Conservation (phyloP, 495 filamentous ascomycete genomes). For the Trichocladium uniseriatum region DNA sequence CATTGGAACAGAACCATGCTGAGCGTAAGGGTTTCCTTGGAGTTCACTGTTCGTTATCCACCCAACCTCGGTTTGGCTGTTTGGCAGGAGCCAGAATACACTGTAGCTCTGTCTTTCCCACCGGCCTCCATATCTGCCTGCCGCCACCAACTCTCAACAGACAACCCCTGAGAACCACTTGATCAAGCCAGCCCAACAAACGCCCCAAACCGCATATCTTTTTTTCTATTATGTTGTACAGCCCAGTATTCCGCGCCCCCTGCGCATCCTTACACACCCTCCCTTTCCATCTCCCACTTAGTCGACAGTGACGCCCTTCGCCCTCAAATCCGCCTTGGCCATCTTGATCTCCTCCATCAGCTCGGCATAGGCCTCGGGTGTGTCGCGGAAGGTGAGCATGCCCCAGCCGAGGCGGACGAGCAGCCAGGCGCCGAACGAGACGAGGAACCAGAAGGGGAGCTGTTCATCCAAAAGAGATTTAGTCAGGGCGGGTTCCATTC, state of each 20-base stretch:
- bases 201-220: neutral
- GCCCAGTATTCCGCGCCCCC: neutral
- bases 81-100: no score
- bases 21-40: no score
- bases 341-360: conserved; percentile 71
- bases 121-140: no score
- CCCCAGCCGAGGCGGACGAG: conserved; percentile 85
- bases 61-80: no score
- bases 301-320: conserved; percentile 66
- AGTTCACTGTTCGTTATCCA: no score
- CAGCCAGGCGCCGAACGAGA: conserved; percentile 88
- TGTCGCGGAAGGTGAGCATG: conserved; percentile 92
- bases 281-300: conserved; percentile 16
- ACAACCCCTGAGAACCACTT: no score
- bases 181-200: neutral
- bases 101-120: no score
- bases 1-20: no score
- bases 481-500: no score
- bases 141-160: no score
- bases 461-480: no score
- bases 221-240: neutral
- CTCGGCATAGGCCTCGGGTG: conserved; percentile 82
- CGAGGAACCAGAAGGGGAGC: conserved; percentile 88
- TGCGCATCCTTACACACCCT: no score
- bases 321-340: conserved; percentile 56